Evolutionary conservation across 495 filamentous ascomycete species (phyloP).

Genomic region (Podospora sp.): DNA sequence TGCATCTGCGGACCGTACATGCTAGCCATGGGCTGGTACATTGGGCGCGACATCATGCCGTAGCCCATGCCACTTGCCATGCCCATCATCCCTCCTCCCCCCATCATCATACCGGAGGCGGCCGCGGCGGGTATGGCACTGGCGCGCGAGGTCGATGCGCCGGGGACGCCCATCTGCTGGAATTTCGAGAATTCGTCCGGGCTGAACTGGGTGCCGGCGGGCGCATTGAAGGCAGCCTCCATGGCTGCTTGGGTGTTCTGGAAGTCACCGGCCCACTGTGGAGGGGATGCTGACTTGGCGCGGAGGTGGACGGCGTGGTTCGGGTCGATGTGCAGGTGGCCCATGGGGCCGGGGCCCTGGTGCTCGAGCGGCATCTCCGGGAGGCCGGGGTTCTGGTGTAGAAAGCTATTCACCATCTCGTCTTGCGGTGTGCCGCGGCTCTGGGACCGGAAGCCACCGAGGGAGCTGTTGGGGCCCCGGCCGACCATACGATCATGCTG

Average conservation of each 20-base stretch:
- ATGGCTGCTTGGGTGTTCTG: constrained; percentile 69
- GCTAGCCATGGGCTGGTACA: constrained; percentile 50
- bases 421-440: constrained; percentile 46
- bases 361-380: constrained; percentile 49
- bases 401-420: constrained; percentile 90
- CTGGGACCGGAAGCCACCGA: constrained; percentile 49
- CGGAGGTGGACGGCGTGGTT: constrained; percentile 33
- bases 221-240: constrained; percentile 74
- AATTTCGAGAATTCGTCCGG: constrained; percentile 86
- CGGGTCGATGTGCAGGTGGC: constrained; percentile 44
- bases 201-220: constrained; percentile 66
- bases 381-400: constrained; percentile 65
- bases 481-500: constrained; percentile 86
- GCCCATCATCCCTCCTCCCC: constrained; percentile 47
- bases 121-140: constrained; percentile 50
- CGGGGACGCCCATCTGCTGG: constrained; percentile 66
- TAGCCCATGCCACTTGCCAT: constrained; percentile 43
- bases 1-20: constrained; percentile 53
- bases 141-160: constrained; percentile 31
- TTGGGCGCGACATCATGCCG: constrained; percentile 49
- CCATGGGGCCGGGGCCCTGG: constrained; percentile 36
- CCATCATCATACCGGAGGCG: constrained; percentile 57
- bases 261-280: constrained; percentile 57
- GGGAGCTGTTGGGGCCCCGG: constrained; percentile 55
- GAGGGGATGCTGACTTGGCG: constrained; percentile 39